phyloP scores from a whole-genome alignment of 1,284 basidiomycete species.

The Stygiomarasmius scandens region DNA sequence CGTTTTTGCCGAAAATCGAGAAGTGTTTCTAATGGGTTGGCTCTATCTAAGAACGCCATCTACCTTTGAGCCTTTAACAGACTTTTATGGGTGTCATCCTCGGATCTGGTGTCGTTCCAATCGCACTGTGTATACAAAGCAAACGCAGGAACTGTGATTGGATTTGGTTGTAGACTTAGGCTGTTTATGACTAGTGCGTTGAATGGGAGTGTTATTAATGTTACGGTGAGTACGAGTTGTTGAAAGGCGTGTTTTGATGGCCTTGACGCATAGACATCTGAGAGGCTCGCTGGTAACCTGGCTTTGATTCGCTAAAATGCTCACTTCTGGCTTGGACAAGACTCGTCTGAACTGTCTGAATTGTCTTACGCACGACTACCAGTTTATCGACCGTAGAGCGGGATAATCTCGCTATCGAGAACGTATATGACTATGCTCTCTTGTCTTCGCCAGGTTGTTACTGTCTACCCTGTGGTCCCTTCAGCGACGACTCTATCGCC shows the following conservation, averaged over 20 bases:
- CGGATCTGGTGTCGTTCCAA: slow-evolving; percentile 85
- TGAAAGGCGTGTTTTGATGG: slow-evolving; percentile 9
- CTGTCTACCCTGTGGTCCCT: slow-evolving; percentile 81
- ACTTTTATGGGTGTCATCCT: slow-evolving; percentile 86
- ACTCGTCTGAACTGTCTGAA: slow-evolving; percentile 73
- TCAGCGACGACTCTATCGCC: slow-evolving; percentile 81
- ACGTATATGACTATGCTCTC: slow-evolving; percentile 82
- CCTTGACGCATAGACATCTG: slow-evolving; percentile 40
- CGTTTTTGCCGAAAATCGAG: too few species aligned
- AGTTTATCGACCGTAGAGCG: slow-evolving; percentile 83
- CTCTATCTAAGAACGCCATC: slow-evolving; percentile 60
- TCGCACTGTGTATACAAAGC: slow-evolving; percentile 81
- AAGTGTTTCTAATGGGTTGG: too few species aligned
- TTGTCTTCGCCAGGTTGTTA: slow-evolving; percentile 86
- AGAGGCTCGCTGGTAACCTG: slow-evolving; percentile 88
- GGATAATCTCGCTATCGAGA: slow-evolving; percentile 75
- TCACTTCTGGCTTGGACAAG: slow-evolving; percentile 89
- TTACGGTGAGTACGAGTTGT: slow-evolving; percentile 50
- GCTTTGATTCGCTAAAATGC: slow-evolving; percentile 83
- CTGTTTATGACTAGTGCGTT: slow-evolving; percentile 78
- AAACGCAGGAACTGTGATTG: slow-evolving; percentile 74
- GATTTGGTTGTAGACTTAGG: slow-evolving; percentile 79
- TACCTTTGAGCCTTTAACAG: slow-evolving; percentile 31
- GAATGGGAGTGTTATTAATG: slow-evolving; percentile 74
- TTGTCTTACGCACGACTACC: slow-evolving; percentile 85